These are phyloP conservation scores for Macadamia tetraphylla DNA, from an alignment of 164 flowering plant genomes.

Conservation along the genomic window DNA sequence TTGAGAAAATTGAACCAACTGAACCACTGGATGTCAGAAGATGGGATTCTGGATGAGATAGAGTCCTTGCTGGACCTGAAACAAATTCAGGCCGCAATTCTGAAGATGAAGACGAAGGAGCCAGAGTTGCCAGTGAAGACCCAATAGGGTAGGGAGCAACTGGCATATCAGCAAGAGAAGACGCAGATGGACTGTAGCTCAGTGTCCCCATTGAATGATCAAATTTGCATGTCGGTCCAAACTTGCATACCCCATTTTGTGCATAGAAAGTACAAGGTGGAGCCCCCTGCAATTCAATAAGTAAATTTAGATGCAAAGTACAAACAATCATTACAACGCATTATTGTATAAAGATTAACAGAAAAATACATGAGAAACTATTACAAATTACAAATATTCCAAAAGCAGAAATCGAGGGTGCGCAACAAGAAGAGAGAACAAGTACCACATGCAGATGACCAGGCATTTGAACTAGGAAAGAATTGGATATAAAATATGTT, in stretches of 20 bases:
- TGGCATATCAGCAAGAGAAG: slow-evolving; percentile 92
- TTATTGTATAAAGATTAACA: no score
- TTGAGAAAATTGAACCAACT: slow-evolving; percentile 55
- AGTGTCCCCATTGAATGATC: slow-evolving; percentile 76
- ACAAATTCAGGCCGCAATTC: slow-evolving; percentile 55
- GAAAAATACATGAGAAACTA: background rate
- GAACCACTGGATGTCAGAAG: slow-evolving; percentile 53
- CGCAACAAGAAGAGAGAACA: background rate
- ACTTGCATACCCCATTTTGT: slow-evolving; percentile 85
- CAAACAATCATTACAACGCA: background rate
- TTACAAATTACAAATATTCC: background rate
- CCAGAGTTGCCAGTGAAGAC: slow-evolving; percentile 65
- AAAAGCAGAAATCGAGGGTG: no score
- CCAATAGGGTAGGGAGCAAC: slow-evolving; percentile 92
- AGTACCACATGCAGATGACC: background rate
- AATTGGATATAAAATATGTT: no score
- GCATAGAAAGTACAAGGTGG: slow-evolving; percentile 61
- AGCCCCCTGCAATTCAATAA: slow-evolving; percentile 52
- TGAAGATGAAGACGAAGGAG: slow-evolving; percentile 83
- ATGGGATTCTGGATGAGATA: slow-evolving; percentile 38
- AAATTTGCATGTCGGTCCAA: slow-evolving; percentile 78
- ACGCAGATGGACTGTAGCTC: slow-evolving; percentile 91
- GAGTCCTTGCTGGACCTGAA: slow-evolving; percentile 48
- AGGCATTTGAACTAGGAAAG: no score
- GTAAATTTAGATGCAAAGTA: slow-evolving; percentile 9